Conservation (phyloP, 1,284 basidiomycete species). For the Marasmius fiardii region DNA sequence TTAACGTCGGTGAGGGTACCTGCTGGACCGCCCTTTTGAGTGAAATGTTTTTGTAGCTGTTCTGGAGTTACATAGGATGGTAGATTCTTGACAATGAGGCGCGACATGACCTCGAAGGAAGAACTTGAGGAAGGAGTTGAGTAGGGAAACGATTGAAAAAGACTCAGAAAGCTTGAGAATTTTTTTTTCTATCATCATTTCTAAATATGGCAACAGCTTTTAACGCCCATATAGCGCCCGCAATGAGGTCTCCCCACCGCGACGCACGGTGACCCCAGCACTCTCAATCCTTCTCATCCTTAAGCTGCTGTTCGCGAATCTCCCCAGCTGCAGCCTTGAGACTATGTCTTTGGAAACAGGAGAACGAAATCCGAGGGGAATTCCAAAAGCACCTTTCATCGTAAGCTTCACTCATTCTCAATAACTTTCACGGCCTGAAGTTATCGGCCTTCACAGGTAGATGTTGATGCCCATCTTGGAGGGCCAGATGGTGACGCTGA, state of each 20-base stretch:
- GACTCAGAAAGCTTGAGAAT: slow-evolving; percentile 6
- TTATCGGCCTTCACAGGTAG: slow-evolving; percentile 32
- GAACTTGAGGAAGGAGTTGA: not conserved
- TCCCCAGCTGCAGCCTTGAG: slow-evolving; percentile 3
- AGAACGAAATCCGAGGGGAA: slow-evolving; percentile 83
- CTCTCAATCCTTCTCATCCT: no score
- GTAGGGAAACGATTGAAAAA: slow-evolving; percentile 12
- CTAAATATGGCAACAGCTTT: no score
- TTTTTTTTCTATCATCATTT: no score
- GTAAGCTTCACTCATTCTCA: slow-evolving; percentile 47
- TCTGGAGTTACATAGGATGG: slow-evolving; percentile 71
- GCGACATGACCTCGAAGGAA: slow-evolving; percentile 74
- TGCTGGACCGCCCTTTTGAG: slow-evolving; percentile 56
- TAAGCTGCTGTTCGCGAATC: slow-evolving; percentile 23
- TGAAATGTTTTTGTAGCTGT: slow-evolving; percentile 70
- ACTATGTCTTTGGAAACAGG: slow-evolving; percentile 20
- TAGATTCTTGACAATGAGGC: slow-evolving; percentile 89
- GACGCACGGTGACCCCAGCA: no score
- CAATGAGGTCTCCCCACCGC: no score
- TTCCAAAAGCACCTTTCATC: slow-evolving; percentile 93
- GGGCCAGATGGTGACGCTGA: slow-evolving; percentile 81
- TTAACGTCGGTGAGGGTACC: slow-evolving; percentile 86
- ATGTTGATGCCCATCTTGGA: slow-evolving; percentile 87
- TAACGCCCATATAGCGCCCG: no score
- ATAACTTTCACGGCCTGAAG: not conserved